These are phyloP conservation scores for Rhynchospora breviuscula DNA, from an alignment of 176 grass and related monocot species.

Conservation along the genomic window DNA sequence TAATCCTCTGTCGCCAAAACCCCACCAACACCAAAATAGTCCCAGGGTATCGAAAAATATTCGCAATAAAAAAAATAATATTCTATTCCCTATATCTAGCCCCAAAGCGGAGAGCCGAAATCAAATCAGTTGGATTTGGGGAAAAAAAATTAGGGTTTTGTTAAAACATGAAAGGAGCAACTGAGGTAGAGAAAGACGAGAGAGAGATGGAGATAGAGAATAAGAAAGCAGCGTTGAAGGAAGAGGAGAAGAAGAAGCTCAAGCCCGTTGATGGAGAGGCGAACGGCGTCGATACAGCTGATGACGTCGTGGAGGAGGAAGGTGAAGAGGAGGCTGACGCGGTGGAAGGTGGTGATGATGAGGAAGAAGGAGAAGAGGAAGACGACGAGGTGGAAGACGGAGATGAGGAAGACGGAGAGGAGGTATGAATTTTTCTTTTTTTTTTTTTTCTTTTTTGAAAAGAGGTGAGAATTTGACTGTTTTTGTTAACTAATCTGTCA, in stretches of 20 bases:
- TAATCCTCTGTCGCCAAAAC: not conserved
- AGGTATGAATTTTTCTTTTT: slow-evolving; percentile 1
- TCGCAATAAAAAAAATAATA: not conserved
- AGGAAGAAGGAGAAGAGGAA: not conserved
- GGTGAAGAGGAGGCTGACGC: not conserved
- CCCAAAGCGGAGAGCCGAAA: slow-evolving; percentile 1
- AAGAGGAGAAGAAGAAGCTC: not conserved
- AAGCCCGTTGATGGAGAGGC: not conserved
- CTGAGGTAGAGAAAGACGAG: not conserved
- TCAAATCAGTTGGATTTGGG: not conserved
- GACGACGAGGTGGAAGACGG: not conserved
- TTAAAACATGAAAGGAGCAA: not conserved
- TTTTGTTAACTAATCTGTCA: not conserved
- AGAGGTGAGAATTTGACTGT: no score
- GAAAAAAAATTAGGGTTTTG: not conserved
- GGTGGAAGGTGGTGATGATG: not conserved
- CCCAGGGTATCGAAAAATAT: not conserved
- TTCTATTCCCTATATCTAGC: slow-evolving; percentile 2
- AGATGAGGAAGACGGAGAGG: not conserved
- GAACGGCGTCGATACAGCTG: not conserved
- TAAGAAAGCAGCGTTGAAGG: slow-evolving; percentile 20
- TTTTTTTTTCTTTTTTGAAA: not conserved
- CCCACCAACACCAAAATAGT: not conserved
- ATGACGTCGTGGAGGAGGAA: slow-evolving; percentile 7
- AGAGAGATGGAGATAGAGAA: slow-evolving; percentile 19